Conservation (phyloP, 2,329 filamentous ascomycete genomes). For the Teratosphaeria gauchensis region DNA sequence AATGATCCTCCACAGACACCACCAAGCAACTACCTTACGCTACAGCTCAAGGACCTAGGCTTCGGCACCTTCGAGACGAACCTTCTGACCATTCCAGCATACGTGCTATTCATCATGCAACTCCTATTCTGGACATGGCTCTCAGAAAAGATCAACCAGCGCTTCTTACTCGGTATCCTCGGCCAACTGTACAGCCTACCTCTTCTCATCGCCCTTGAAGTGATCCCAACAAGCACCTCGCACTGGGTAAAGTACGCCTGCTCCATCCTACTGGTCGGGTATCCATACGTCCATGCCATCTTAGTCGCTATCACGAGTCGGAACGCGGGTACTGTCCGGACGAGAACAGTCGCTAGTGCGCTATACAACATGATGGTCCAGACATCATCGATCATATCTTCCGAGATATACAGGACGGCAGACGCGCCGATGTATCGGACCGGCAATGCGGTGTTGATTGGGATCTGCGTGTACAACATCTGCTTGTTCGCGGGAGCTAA, state of each 20-base stretch:
- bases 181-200: conserved; percentile 35
- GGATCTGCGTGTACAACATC: conserved; percentile 42
- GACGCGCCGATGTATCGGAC: conserved; percentile 46
- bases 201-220: conserved; percentile 29
- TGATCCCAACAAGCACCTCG: conserved; percentile 23
- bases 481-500: conserved; percentile 43
- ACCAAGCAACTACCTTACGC: neutral
- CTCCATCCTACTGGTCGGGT: conserved; percentile 29
- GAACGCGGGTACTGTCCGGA: conserved; percentile 54
- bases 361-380: conserved; percentile 49
- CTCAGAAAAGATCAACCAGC: conserved; percentile 42
- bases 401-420: conserved; percentile 42
- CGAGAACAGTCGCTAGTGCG: conserved; percentile 52
- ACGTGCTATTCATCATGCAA: conserved; percentile 41
- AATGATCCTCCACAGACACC: neutral
- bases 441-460: conserved; percentile 47
- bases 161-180: conserved; percentile 40
- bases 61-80: conserved; percentile 29
- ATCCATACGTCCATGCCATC: conserved; percentile 45
- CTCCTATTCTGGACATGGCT: conserved; percentile 40
- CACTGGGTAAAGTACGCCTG: conserved; percentile 31
- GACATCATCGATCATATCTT: conserved; percentile 29
- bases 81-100: conserved; percentile 33
- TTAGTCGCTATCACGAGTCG: conserved; percentile 52
- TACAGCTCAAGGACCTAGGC: neutral